Base-by-base conservation (phyloP, 2,329 filamentous ascomycete species). In the Diaporthe sp. region DNA sequence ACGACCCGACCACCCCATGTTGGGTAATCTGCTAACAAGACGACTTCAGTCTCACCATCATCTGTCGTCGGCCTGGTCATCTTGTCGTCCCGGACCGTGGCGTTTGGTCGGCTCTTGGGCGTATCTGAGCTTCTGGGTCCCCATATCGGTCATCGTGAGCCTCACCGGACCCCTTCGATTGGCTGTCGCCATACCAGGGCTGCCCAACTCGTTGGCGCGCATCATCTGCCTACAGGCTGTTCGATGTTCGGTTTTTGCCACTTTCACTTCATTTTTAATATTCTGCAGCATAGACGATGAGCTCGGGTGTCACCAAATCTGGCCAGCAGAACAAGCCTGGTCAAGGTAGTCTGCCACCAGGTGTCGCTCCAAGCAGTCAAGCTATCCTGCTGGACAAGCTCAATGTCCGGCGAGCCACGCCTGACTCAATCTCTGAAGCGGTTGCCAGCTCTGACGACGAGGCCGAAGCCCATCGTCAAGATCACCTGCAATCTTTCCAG, bases 361-460 rank as follows among this genome's bases (percentile, higher is more conserved):
- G 85, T 77, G 83, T 87, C 78, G 83, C 89, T 72, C 87, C 90
- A 31, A 91, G 85, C 79, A 93, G 88, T 80, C 91, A 93, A 76
- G 91, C 91, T 53, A 86, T 93, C 53, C 86, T 94, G 65, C 88
- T 95, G 46, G 94, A 96, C 70, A 97, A 95, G 83, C 88, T 93
- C 68, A 94, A 94, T 80, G 90, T 92, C 74, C 92, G 96, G 80
- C 94, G 94, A 72, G 95, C 95, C 10, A 98, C 96, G 1, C 96
- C 96, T 31, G 97, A 98, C 82, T 76, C 73, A 6, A 75, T 75
- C 39, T 98, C 96, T 4, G 96, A 98, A 83, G 96, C 95, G 71
- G 87, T 98, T 76, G 95, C 94, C 71, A 98, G 96, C 79, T 98
- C 96, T 17, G 97, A 98, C 83, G 97, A 98, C 83, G 97, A 99